Percentiles rank a stretch among this genome's conserved stretches.
phyloP scores from a whole-genome alignment of 345 rosid genomes.

The Citrus inodora region DNA sequence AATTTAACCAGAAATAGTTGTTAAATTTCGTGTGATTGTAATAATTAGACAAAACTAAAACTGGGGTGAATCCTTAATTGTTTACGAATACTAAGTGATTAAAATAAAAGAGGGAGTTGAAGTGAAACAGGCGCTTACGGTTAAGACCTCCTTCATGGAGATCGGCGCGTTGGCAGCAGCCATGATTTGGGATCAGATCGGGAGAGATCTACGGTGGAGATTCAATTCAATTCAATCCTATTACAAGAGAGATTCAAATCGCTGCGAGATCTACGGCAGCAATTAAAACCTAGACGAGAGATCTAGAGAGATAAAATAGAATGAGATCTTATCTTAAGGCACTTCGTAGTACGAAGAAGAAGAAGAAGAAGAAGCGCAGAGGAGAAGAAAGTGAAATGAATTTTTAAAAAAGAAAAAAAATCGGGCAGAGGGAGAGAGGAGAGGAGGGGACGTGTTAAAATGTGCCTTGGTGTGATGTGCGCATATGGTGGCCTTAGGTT shows the following conservation, averaged over 20 bases:
- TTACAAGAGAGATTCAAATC: slow-evolving; percentile 19
- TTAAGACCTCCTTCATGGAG: slow-evolving; percentile 88
- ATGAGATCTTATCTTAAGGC: slow-evolving; percentile 18
- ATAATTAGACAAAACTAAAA: neutral
- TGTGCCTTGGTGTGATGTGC: slow-evolving; percentile 6
- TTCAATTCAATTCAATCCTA: slow-evolving; percentile 22
- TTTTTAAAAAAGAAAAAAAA: neutral
- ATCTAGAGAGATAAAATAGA: neutral
- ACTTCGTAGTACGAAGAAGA: neutral
- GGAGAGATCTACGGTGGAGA: slow-evolving; percentile 44
- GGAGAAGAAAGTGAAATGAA: neutral
- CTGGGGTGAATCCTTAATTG: slow-evolving; percentile 7
- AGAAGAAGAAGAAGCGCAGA: neutral
- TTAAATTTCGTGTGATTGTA: neutral
- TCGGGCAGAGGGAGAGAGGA: neutral
- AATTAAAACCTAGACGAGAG: slow-evolving; percentile 18
- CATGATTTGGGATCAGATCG: slow-evolving; percentile 61
- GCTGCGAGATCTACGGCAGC: slow-evolving; percentile 45
- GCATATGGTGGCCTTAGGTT: neutral
- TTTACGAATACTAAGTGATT: neutral
- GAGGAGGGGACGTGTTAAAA: slow-evolving; percentile 13
- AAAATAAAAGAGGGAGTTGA: slow-evolving; percentile 4
- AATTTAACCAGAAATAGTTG: neutral
- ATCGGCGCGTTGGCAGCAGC: slow-evolving; percentile 92
- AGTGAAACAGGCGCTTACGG: slow-evolving; percentile 40